Conservation (phyloP, 108 stramenopile species). For the Nannochloropsis oceanica region DNA sequence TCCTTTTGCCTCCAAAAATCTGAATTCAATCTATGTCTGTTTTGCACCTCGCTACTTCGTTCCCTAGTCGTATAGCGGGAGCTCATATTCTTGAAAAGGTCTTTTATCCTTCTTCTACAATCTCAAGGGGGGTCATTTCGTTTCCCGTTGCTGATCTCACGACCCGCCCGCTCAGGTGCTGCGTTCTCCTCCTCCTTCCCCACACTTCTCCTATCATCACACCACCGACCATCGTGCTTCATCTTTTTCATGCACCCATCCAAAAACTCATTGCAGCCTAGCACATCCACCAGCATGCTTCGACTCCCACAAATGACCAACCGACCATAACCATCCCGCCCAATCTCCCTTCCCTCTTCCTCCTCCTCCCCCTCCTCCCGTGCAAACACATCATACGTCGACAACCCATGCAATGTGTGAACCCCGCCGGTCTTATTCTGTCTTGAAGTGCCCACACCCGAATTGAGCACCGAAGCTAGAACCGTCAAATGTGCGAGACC, state of each 20-base stretch:
- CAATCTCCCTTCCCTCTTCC: neutral
- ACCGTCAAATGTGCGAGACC: slow-evolving; percentile 10
- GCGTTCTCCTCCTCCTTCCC: neutral
- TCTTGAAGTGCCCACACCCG: neutral
- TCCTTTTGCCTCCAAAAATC: too few species aligned
- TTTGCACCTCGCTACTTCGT: too few species aligned
- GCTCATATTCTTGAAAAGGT: too few species aligned
- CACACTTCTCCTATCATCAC: neutral
- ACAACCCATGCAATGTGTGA: neutral
- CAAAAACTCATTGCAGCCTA: neutral
- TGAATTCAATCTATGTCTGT: too few species aligned
- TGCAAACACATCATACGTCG: neutral
- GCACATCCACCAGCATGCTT: neutral
- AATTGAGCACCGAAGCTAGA: slow-evolving; percentile 4
- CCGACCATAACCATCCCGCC: neutral
- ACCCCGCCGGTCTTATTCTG: neutral
- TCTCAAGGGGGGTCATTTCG: neutral
- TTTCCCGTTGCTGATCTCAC: neutral
- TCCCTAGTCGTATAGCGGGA: too few species aligned
- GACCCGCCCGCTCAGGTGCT: neutral
- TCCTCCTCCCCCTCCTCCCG: neutral
- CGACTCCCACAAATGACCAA: neutral
- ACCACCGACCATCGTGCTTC: neutral
- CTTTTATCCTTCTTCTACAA: too few species aligned
- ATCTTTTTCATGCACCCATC: neutral